Conservation (phyloP, 257 asterid genomes). For the Cordia subcordata region DNA sequence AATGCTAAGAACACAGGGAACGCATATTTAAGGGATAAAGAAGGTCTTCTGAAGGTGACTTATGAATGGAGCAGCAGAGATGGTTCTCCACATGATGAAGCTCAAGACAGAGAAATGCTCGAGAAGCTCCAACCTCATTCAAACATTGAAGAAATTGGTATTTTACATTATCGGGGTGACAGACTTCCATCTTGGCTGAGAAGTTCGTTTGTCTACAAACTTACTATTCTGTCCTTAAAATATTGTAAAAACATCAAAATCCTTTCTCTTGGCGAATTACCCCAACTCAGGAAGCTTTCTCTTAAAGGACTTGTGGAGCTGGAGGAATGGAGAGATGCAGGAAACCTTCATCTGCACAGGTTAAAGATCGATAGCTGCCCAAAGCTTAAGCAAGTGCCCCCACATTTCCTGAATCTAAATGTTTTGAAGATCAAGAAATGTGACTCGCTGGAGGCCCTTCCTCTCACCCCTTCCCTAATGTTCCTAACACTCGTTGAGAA, state of each 20-base stretch:
- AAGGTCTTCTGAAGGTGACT: constrained; percentile 1
- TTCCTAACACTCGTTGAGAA: constrained; percentile 2
- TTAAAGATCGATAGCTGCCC: constrained; percentile 10
- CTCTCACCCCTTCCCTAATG: constrained; percentile 1
- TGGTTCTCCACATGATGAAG: neutral
- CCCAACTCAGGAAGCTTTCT: constrained; percentile 1
- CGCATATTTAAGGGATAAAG: constrained; percentile 7
- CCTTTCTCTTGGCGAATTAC: constrained; percentile 8
- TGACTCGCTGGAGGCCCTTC: constrained; percentile 6
- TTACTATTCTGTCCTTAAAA: constrained; percentile 3
- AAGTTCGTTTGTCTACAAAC: neutral
- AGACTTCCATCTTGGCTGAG: constrained; percentile 7
- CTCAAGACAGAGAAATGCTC: neutral
- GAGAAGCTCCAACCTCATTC: constrained; percentile 11
- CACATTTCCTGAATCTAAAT: neutral
- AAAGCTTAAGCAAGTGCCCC: constrained; percentile 2
- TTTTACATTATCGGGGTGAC: constrained; percentile 4
- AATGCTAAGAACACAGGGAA: neutral
- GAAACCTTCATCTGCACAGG: neutral
- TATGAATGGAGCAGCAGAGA: constrained; percentile 8
- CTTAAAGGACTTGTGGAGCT: constrained; percentile 5
- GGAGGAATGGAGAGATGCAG: constrained; percentile 11
- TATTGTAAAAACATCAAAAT: constrained; percentile 6
- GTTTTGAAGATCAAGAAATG: constrained; percentile 11
- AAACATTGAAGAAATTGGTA: constrained; percentile 1